These are phyloP conservation scores for Microbotryomycetes sp. DNA, from an alignment of 1,284 basidiomycete genomes.

Conservation along the genomic window DNA sequence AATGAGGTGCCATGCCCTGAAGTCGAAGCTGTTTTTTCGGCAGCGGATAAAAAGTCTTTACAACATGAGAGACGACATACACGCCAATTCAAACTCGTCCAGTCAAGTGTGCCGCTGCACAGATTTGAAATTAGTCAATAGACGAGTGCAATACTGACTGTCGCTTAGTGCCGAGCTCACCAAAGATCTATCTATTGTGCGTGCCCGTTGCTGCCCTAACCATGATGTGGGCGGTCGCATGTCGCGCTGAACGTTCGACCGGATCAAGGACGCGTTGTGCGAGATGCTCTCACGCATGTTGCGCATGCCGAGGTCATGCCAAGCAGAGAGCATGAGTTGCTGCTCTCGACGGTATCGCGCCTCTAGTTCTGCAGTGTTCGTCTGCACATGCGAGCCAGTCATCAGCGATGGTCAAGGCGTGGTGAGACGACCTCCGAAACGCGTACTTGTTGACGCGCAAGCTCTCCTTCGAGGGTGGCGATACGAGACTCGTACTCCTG, in stretches of 20 bases:
- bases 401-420: neutral
- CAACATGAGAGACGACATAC: too few species aligned
- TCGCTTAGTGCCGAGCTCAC: slow-evolving; percentile 7
- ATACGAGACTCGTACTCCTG: slow-evolving; percentile 62
- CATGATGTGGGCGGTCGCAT: slow-evolving; percentile 49
- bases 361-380: slow-evolving; percentile 50
- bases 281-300: slow-evolving; percentile 51
- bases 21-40: too few species aligned
- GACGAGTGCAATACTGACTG: too few species aligned
- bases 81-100: too few species aligned
- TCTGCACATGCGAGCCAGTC: neutral
- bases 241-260: slow-evolving; percentile 22
- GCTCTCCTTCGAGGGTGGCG: slow-evolving; percentile 62
- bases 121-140: too few species aligned
- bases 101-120: neutral
- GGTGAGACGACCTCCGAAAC: too few species aligned
- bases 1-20: too few species aligned
- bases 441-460: slow-evolving; percentile 57
- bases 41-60: too few species aligned
- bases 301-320: slow-evolving; percentile 64
- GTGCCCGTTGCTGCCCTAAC: slow-evolving; percentile 56
- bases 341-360: slow-evolving; percentile 67
- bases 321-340: slow-evolving; percentile 65
- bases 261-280: slow-evolving; percentile 18
- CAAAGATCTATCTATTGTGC: slow-evolving; percentile 13